Evolutionary conservation across 139 green algal species (phyloP), one percentile per base, ranked within the genome.

Genomic region (Tetradesmus lagerheimii): DNA sequence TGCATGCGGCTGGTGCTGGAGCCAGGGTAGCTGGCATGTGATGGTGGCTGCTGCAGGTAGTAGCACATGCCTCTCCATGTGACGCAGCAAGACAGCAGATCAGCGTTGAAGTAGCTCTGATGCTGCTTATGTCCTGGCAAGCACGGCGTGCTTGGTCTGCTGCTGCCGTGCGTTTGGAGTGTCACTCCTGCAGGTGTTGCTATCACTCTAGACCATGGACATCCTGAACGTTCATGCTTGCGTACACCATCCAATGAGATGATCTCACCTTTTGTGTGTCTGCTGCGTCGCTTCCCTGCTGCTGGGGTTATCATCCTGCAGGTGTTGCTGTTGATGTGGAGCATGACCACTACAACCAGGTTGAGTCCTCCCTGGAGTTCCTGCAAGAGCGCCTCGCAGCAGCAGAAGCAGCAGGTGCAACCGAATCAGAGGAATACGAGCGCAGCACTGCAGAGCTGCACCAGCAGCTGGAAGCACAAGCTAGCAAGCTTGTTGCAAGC

Each of bases 381-480:
- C 64, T 88, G 62, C 71, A 77, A 11, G 83, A 88, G 64, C 37
- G 39, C 25, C 64, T 88, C 16, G 38, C 37, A 31, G 83, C 83
- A 43, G 62, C 47, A 31, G 62, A 88, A 14, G 37, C 25, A 16
- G 64, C 83, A 41, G 83, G 83, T 18, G 83, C 83, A 31, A 53
- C 43, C 12, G 64, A 88, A 16, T 31, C 35, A 29, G 62, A 47
- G 43, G 64, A 62, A 6, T 88, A 81, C 18, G 64, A 88, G 64
- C 64, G 38, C n/a, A 79, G 57, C 67, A 80, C 62, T 29, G 83
- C 83, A 23, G 83, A 80, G 64, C 83, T 88, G 83, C 83, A 80
- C 38, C 14, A 88, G 83, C 83, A 88, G 83, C 83, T 88, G 27
- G 64, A 88, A 64, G 64, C 45, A 3, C 38, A 88, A 27, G 83